Conservation (phyloP, 163 green algal genomes). For the Chlorella variabilis region DNA sequence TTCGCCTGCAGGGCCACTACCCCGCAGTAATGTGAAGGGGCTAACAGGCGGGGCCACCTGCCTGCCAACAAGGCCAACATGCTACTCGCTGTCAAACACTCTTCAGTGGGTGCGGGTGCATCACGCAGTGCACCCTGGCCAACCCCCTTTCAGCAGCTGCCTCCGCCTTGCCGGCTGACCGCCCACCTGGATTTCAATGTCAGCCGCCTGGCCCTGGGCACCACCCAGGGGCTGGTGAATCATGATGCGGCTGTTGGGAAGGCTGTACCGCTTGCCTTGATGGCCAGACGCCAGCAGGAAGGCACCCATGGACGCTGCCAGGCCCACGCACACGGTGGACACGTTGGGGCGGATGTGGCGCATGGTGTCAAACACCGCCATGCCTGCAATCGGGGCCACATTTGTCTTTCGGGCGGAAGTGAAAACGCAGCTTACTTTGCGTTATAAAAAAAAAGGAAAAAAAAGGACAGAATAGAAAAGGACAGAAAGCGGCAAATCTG, state of each 20-base stretch:
- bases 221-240: conserved; percentile 99
- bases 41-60: too few relatives aligned
- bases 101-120: too few relatives aligned
- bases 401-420: too few relatives aligned
- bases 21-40: too few relatives aligned
- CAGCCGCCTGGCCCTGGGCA: conserved; percentile 93
- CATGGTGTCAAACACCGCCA: conserved; percentile 99
- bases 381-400: conserved; percentile 77
- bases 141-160: neutral
- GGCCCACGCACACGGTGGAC: conserved; percentile 95
- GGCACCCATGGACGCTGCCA: conserved; percentile 97
- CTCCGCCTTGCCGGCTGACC: neutral
- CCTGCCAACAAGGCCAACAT: too few relatives aligned
- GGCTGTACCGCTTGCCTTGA: conserved; percentile 95
- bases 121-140: too few relatives aligned
- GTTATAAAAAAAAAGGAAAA: too few relatives aligned
- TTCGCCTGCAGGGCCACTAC: conserved; percentile 89
- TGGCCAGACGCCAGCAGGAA: conserved; percentile 93
- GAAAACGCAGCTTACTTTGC: too few relatives aligned
- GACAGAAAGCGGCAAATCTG: too few relatives aligned
- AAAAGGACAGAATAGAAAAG: too few relatives aligned
- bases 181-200: conserved; percentile 97
- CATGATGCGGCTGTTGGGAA: conserved; percentile 99
- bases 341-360: conserved; percentile 96
- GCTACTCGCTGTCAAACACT: too few relatives aligned